Evolutionary conservation across 768 basidiomycete species (phyloP).

Genomic region (Chiua virens): DNA sequence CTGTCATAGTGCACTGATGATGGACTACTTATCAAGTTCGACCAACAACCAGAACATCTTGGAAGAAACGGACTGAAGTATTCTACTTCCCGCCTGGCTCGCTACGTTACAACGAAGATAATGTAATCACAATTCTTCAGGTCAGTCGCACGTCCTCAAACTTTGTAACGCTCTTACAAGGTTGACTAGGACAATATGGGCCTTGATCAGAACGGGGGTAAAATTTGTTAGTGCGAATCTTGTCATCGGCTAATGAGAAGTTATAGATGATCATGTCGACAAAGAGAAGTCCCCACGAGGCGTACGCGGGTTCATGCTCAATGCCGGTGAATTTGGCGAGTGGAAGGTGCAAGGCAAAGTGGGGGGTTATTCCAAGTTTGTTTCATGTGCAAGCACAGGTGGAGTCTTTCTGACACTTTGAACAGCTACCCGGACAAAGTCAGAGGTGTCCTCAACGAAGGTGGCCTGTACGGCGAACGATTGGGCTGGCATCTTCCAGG

Average conservation of each 20-base stretch:
- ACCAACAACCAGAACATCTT: slow-evolving; percentile 61
- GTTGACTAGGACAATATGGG: slow-evolving; percentile 73
- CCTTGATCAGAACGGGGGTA: slow-evolving; percentile 60
- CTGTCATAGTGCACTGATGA: slow-evolving; percentile 1
- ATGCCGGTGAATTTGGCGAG: slow-evolving; percentile 53
- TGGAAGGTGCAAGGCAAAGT: slow-evolving; percentile 80
- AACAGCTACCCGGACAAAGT: slow-evolving; percentile 73
- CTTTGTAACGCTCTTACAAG: slow-evolving; percentile 2
- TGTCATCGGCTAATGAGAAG: slow-evolving; percentile 1
- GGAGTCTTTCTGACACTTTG: neutral
- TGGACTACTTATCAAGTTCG: slow-evolving; percentile 38
- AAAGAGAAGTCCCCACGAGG: slow-evolving; percentile 74
- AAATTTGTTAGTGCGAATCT: slow-evolving; percentile 10
- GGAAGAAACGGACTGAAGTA: slow-evolving; percentile 65
- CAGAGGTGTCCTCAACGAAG: slow-evolving; percentile 70
- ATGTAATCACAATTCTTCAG: slow-evolving; percentile 78
- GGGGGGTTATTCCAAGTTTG: slow-evolving; percentile 66
- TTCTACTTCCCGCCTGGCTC: slow-evolving; percentile 63
- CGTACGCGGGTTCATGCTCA: slow-evolving; percentile 72
- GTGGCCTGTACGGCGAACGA: slow-evolving; percentile 70
- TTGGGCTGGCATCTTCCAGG: slow-evolving; percentile 75
- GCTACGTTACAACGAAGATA: slow-evolving; percentile 53
- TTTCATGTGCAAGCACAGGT: neutral
- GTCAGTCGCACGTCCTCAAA: slow-evolving; percentile 34
- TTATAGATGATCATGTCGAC: slow-evolving; percentile 41